phyloP scores from a whole-genome alignment of 768 basidiomycete species.

The Candolleomyces aberdarensis region DNA sequence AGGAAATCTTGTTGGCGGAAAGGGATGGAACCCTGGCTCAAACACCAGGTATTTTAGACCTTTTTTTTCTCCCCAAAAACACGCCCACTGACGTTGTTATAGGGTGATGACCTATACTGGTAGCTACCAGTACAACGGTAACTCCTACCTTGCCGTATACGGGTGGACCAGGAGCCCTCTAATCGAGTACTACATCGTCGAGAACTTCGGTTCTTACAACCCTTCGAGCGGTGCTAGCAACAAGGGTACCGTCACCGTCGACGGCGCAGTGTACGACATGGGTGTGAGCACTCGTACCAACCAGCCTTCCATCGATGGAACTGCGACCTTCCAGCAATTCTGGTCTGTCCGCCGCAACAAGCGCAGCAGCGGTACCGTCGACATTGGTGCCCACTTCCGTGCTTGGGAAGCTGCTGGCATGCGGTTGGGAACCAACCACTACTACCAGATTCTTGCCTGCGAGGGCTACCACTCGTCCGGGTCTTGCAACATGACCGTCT shows the following conservation, averaged over 20 bases:
- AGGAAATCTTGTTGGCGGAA: constrained; percentile 38
- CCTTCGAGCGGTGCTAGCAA: constrained; percentile 29
- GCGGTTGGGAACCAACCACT: constrained; percentile 32
- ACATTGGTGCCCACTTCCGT: constrained; percentile 39
- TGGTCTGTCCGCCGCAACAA: constrained; percentile 41
- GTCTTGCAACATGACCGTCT: constrained; percentile 13
- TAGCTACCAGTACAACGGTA: constrained; percentile 35
- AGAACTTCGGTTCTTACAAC: constrained; percentile 41
- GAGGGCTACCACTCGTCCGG: constrained; percentile 44
- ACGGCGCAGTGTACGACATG: constrained; percentile 43
- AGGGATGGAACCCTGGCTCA: constrained; percentile 36
- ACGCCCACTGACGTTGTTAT: neutral
- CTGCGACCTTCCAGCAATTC: constrained; percentile 45
- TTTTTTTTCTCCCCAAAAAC: neutral
- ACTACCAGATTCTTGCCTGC: constrained; percentile 48
- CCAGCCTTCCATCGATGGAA: constrained; percentile 41
- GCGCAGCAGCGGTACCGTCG: constrained; percentile 33
- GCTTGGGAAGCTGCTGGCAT: constrained; percentile 41
- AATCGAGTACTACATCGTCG: constrained; percentile 48
- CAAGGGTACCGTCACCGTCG: constrained; percentile 38
- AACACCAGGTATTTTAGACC: constrained; percentile 12
- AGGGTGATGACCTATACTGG: constrained; percentile 37
- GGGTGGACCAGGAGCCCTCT: constrained; percentile 45
- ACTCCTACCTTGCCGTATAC: constrained; percentile 44
- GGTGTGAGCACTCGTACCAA: constrained; percentile 35